Evolutionary conservation across 1,139 yeast genomes (phyloP), one percentile per base, ranked within the genome.

Genomic region (Suhomyces bribrorum): DNA sequence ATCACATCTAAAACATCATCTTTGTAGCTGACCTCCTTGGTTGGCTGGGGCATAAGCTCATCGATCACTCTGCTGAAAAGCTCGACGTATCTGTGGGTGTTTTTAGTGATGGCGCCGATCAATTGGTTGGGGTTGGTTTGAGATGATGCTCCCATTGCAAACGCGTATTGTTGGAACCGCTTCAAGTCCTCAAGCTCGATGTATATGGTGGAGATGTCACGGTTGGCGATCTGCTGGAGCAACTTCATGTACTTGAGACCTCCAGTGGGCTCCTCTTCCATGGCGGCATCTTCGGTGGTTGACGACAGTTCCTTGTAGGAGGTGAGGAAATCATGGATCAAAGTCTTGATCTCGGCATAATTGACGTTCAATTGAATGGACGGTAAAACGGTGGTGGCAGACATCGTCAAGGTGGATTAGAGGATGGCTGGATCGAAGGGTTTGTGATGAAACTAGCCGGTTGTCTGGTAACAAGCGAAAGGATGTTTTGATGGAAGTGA

Each of bases 1-100:
- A 94, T 88, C 42, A 92, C 95, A 57, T 94, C 98, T 52, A 94
- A 69, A 8, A 92, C 97, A 51, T 88, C 96, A 58, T 89, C 97
- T 51, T 82, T 81, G 61, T 86, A 87, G 34, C 83, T 69, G 37
- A 90, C 72, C 48, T 87, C 92, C 39, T 72, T 74, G 3, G 94
- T 83, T 15, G 97, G 88, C 44, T 73, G 73, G 0, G 98, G 98
- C 80, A 92, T 78, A 41, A 87, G 64, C 39, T 79, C 82, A 62
- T 94, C 98, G 34, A 86, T 78, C 7, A 81, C 83, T 32, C 71
- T 68, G 40, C 88, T 76, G 57, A 92, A 86, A 26, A 92, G 59
- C 52, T 90, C 97, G 26, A 81, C 64, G 53, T 83, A 92, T 52
- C 88, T 86, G 52, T 81, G 71, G 1, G 97, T 79, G 61, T 94